Evolutionary conservation across 805 yeast genomes (phyloP), one percentile per base, ranked within the genome.

Genomic region (Starmerella davenportii): DNA sequence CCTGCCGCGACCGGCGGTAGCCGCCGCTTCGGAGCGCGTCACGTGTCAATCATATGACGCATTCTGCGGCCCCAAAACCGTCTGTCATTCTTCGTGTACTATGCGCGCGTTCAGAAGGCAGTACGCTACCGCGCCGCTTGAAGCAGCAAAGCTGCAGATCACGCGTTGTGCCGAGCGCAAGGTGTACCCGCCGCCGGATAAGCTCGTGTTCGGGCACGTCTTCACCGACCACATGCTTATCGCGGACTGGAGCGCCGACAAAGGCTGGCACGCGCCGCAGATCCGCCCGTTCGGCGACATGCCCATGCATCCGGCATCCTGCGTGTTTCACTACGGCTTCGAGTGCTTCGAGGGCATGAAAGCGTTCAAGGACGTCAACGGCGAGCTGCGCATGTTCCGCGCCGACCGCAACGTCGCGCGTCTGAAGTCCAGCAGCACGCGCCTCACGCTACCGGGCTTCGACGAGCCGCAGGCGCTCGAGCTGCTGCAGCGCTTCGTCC

Each of bases 301-400:
- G 38, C 52, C 65, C 15, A 59, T 87, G 42, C 95, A 85, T 54
- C 98, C 98, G 21, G 75, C 94, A 17, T 63, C 90, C 16, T 72
- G 79, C 57, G 96, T 85, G 25, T 74, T 87, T 63, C 98, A 87
- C 65, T 87, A 87, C 54, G 87, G 93, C 4, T 87, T 90, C 55
- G 94, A 82, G 60, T 70, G 87, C 43, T 90, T 87, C 50, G 98
- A 87, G 65, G 98, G 98, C 48, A 66, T 87, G 64, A 87, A 87
- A 66, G 95, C 95, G 13, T 87, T 85, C 69, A 62, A 66, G 48
- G 74, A 72, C 40, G 50, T 41, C 18, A 35, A 52, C 33, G 79
- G 77, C 44, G 59, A 75, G 44, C 60, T 84, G 55, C 70, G 94
- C 53, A 66, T 87, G 56, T 87, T 87, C 69, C 74, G 98, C 60